A percentile compares a stretch with the other conserved stretches of the same genome.
Conservation (phyloP, 805 yeast species). For the Zygotorulaspora danielsina region DNA sequence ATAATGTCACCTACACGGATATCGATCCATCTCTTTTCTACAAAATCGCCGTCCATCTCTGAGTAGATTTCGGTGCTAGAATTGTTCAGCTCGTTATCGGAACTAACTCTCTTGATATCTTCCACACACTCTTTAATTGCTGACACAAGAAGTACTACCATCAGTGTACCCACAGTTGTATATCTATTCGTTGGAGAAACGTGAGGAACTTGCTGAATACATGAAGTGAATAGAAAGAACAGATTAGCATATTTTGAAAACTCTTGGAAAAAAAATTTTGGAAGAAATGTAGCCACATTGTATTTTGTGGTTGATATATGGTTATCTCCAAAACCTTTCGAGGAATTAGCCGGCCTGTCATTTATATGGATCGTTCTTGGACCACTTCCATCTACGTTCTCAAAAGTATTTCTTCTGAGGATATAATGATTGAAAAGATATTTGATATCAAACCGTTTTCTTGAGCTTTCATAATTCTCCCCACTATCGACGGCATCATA, state of each 20-base stretch:
- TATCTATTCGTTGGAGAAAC: conserved; percentile 95
- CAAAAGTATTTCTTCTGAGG: conserved; percentile 29
- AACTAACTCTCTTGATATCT: conserved; percentile 80
- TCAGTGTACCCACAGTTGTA: conserved; percentile 89
- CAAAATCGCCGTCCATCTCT: conserved; percentile 59
- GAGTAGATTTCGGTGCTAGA: conserved; percentile 65
- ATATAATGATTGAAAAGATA: conserved; percentile 37
- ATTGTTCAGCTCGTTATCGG: conserved; percentile 84
- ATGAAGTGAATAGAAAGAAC: conserved; percentile 86
- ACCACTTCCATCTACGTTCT: conserved; percentile 30
- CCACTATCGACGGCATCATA: conserved; percentile 25
- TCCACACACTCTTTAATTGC: conserved; percentile 89
- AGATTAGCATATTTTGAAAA: conserved; percentile 95
- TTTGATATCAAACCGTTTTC: conserved; percentile 38
- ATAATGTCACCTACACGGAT: conserved; percentile 90
- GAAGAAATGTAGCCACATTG: conserved; percentile 86
- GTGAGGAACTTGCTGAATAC: conserved; percentile 93
- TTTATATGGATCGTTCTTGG: conserved; percentile 69
- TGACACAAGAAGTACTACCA: conserved; percentile 80
- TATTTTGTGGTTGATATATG: conserved; percentile 94
- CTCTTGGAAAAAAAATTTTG: conserved; percentile 93
- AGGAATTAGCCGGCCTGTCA: conserved; percentile 51
- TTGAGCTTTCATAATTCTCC: conserved; percentile 32
- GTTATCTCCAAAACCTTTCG: conserved; percentile 64
- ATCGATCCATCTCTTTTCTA: conserved; percentile 72